A percentile compares a stretch with the other conserved stretches of the same genome.
These are phyloP conservation scores for Cryptococcus maquisensis DNA, from an alignment of 1,284 basidiomycete species.

Conservation along the genomic window DNA sequence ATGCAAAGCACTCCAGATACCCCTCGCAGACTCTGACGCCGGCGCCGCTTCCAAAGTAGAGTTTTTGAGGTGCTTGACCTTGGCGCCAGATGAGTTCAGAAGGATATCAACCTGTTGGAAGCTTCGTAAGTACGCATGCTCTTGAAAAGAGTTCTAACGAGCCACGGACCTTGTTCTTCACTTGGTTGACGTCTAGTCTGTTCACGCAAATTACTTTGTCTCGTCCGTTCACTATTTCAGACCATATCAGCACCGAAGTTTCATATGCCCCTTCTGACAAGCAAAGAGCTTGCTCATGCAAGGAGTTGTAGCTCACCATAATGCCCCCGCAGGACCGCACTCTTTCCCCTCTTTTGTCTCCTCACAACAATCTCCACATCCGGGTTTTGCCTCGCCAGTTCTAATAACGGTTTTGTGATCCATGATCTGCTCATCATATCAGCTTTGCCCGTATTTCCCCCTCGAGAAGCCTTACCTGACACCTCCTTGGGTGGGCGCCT, in stretches of 20 bases:
- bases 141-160: background rate
- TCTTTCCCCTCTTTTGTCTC: slow-evolving; percentile 41
- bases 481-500: slow-evolving; percentile 37
- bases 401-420: slow-evolving; percentile 27
- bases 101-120: slow-evolving; percentile 36
- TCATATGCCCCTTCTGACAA: background rate
- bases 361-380: slow-evolving; percentile 50
- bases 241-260: background rate
- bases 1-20: slow-evolving; percentile 46
- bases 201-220: slow-evolving; percentile 53
- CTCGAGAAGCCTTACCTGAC: slow-evolving; percentile 30
- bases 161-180: slow-evolving; percentile 44
- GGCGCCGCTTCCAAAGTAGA: slow-evolving; percentile 44
- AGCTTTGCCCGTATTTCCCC: background rate
- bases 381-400: slow-evolving; percentile 45
- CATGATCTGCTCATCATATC: slow-evolving; percentile 18
- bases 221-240: slow-evolving; percentile 47
- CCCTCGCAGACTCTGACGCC: slow-evolving; percentile 42
- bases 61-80: slow-evolving; percentile 47
- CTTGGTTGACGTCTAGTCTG: slow-evolving; percentile 42
- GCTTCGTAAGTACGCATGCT: background rate
- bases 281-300: background rate
- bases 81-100: slow-evolving; percentile 45
- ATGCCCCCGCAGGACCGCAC: slow-evolving; percentile 48
- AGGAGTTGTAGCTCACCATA: slow-evolving; percentile 41